phyloP scores from a whole-genome alignment of 192 early-diverging fungal genomes.

The Podila clonocystis region DNA sequence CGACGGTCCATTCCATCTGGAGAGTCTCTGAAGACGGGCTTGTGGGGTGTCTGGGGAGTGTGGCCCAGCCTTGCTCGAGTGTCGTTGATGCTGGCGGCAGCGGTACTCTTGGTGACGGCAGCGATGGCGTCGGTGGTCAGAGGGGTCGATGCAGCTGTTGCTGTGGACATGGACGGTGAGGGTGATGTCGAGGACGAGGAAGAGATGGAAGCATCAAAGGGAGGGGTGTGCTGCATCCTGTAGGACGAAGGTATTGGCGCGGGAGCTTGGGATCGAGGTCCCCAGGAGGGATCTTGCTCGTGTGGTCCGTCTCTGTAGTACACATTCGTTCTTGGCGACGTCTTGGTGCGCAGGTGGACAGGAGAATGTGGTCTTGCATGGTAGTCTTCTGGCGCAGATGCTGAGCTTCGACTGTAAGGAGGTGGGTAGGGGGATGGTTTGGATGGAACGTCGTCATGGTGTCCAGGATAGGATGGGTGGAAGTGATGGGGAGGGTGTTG shows the following conservation, averaged over 20 bases:
- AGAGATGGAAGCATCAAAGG: slow-evolving; percentile 28
- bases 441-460: slow-evolving; percentile 3
- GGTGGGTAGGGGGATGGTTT: slow-evolving; percentile 16
- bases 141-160: slow-evolving; percentile 29
- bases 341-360: background rate
- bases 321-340: background rate
- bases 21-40: too few species aligned
- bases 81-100: slow-evolving; percentile 29
- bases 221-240: slow-evolving; percentile 23
- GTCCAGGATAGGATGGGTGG: slow-evolving; percentile 4
- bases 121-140: slow-evolving; percentile 22
- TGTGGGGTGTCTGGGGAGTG: background rate
- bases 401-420: background rate
- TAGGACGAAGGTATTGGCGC: slow-evolving; percentile 1
- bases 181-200: slow-evolving; percentile 41
- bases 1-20: too few species aligned
- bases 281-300: background rate
- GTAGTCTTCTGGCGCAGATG: too few species aligned
- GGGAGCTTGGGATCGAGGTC: background rate
- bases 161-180: slow-evolving; percentile 37
- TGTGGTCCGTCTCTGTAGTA: background rate
- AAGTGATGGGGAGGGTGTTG: background rate
- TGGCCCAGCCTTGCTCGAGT: background rate
- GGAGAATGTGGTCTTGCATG: background rate
- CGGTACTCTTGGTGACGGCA: slow-evolving; percentile 33